Base-by-base conservation (phyloP, 208 protist species). In the Willaertia magna region DNA sequence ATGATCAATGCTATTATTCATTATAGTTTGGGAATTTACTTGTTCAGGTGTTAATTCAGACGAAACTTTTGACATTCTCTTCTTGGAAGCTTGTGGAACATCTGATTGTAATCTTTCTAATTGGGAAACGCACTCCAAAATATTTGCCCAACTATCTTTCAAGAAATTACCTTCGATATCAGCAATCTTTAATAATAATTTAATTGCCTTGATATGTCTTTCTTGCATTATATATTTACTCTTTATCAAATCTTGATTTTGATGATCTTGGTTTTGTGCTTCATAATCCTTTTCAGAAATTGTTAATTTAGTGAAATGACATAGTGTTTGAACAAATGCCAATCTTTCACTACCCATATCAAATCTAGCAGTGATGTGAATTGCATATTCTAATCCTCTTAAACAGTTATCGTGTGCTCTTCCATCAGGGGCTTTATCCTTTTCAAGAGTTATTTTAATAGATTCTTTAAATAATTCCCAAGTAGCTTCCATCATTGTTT, bases 201-300 rank as follows among this genome's bases (percentile, higher is more conserved):
- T 89, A 48, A 96, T 95, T 51, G 89, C 87, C 0, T 93, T 91
- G 40, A 96, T 90, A 85, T 96, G 96, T 85, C 96, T 96, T 81
- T 87, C 49, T 43, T 91, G 34, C 55, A 94, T 93, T 85, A 93
- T 91, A 39, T 87, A 76, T 34, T 91, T 55, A 48, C 83, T 87
- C 18, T 91, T 90, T 4, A 94, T 67, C 3, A 90, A 9, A 7
- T 44, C 18, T 44, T 22, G 40, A 40, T 4, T 40, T 51, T 81
- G 76, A 18, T 47, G 85, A 42, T 11, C 7, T 30, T 81, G 46
- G 1, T 79, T 43, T 79, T 86, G 42, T 48, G 86, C 84, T 46
- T 39, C 43, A 67, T 67, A 67, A 34, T 67, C 55, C n/a, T 67
- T 67, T n/a, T 67, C 48, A 49, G 47, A 49, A 74, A 46, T 48